Percentiles rank a stretch among this genome's conserved stretches.
These are phyloP conservation scores for Lachnellula cervina DNA, from an alignment of 2,329 filamentous ascomycete species.

Conservation along the genomic window DNA sequence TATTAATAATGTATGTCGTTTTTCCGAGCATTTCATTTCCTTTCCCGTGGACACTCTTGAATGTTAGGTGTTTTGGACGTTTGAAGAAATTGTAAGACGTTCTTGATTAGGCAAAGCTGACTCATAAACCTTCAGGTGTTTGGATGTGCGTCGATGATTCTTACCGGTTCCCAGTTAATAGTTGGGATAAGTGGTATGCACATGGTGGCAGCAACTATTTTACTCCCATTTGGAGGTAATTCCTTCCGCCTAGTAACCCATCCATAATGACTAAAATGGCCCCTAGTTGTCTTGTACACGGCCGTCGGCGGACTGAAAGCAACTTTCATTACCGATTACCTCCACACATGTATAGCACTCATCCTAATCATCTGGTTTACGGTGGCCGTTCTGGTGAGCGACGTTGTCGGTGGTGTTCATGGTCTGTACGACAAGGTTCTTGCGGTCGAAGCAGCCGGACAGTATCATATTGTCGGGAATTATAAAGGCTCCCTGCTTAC, in stretches of 20 bases:
- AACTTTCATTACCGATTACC: constrained; percentile 17
- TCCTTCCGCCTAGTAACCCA: neutral
- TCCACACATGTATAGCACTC: constrained; percentile 42
- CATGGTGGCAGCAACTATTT: constrained; percentile 18
- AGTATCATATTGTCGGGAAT: constrained; percentile 40
- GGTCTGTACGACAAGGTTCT: constrained; percentile 43
- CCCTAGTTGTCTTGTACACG: constrained; percentile 25
- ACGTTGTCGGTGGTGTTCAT: constrained; percentile 37
- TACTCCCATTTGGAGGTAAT: constrained; percentile 12
- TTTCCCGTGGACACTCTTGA: no score
- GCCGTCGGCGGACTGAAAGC: constrained; percentile 20
- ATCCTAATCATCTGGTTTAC: constrained; percentile 46
- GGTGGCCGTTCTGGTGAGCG: constrained; percentile 39
- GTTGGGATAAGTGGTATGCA: constrained; percentile 18
- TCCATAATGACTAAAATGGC: neutral
- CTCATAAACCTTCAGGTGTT: constrained; percentile 26
- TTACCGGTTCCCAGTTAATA: constrained; percentile 38
- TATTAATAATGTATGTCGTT: constrained; percentile 32
- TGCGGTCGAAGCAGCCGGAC: constrained; percentile 31
- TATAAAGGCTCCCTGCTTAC: constrained; percentile 44
- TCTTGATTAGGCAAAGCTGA: no score
- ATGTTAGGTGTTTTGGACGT: no score
- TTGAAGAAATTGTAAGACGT: no score
- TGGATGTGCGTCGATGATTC: constrained; percentile 42
- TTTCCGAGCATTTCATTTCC: no score